phyloP scores from a whole-genome alignment of 768 basidiomycete genomes.

The Boletus rufocinnamomeus region DNA sequence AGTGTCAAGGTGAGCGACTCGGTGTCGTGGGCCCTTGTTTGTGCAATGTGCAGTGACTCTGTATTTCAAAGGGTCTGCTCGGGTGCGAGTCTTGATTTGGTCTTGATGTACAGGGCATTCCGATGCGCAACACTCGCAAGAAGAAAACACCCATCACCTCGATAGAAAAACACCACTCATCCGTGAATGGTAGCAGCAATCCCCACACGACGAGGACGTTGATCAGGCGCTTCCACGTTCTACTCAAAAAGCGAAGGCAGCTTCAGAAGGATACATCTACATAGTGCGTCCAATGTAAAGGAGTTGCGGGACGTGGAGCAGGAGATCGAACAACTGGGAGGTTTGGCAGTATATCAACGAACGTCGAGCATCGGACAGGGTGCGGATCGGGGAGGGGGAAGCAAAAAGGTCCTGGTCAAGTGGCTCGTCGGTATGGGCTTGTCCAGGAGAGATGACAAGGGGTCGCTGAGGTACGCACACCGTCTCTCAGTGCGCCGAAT shows the following conservation, averaged over 20 bases:
- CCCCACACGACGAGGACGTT: conserved; percentile 65
- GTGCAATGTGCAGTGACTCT: too few relatives aligned
- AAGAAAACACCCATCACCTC: conserved; percentile 49
- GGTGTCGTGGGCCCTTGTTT: too few relatives aligned
- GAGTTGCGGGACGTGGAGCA: conserved; percentile 55
- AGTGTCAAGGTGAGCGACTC: too few relatives aligned
- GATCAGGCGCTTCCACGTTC: conserved; percentile 80
- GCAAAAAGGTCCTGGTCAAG: conserved; percentile 81
- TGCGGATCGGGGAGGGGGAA: conserved; percentile 82
- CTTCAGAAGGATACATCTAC: conserved; percentile 41
- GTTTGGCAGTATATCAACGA: conserved; percentile 75
- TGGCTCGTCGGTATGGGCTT: too few relatives aligned
- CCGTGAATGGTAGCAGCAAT: conserved; percentile 42
- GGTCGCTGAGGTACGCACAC: conserved; percentile 35
- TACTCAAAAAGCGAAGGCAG: conserved; percentile 68
- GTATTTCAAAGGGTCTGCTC: background rate
- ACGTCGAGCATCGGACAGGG: conserved; percentile 85
- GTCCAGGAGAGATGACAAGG: conserved; percentile 27
- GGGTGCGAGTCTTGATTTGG: background rate
- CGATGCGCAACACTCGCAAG: conserved; percentile 46
- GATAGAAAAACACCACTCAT: conserved; percentile 9
- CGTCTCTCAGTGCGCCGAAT: conserved; percentile 3
- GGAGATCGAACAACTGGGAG: conserved; percentile 72
- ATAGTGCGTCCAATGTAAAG: conserved; percentile 18
- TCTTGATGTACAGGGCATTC: too few relatives aligned